Evolutionary conservation across 2,329 filamentous ascomycete genomes (phyloP), one percentile per base, ranked within the genome.

Genomic region (Fusarium sp.): DNA sequence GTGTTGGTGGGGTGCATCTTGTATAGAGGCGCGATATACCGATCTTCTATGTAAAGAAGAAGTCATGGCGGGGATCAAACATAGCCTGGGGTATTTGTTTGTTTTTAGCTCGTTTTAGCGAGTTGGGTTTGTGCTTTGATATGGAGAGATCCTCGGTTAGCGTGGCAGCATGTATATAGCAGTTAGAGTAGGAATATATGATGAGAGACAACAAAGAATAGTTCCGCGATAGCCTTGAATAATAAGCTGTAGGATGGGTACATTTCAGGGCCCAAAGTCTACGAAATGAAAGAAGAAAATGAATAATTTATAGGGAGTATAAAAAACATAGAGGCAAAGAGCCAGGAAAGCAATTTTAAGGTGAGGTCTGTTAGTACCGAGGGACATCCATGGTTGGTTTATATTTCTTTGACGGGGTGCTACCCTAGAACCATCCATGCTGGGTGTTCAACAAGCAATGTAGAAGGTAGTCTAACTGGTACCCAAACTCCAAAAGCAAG

Each of bases 11-110:
- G 45, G 29, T 53, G 44, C 54, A 73, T 58, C 20, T 71, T 67
- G 67, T 66, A 72, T 30, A 45, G 53, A 51, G 45, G 49, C 53
- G 53, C 16, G 49, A 63, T 65, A 59, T 48, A 57, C 32, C 46
- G 56, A 47, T 61, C 68, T 52, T 45, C 48, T 22, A 54, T 46
- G 61, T 57, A 64, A 48, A 69, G 34, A 22, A 45, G 55, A 37
- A n/a, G 45, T 24, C 41, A 53, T 42, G 55, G 45, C 20, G 47
- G 34, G 32, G 29, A 57, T 41, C 22, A 52, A 40, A 44, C 44
- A 40, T 18, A 12, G 34, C 18, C 34, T 34, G 27, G 45, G 55
- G 22, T 22, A 59, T 25, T 56, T 44, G 41, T 37, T 53, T 53
- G 13, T 51, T 55, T 55, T 41, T 58, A 45, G 41, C 41, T 45